Base-by-base conservation (phyloP, 2,329 filamentous ascomycete genomes). In the Cladophialophora exuberans region DNA sequence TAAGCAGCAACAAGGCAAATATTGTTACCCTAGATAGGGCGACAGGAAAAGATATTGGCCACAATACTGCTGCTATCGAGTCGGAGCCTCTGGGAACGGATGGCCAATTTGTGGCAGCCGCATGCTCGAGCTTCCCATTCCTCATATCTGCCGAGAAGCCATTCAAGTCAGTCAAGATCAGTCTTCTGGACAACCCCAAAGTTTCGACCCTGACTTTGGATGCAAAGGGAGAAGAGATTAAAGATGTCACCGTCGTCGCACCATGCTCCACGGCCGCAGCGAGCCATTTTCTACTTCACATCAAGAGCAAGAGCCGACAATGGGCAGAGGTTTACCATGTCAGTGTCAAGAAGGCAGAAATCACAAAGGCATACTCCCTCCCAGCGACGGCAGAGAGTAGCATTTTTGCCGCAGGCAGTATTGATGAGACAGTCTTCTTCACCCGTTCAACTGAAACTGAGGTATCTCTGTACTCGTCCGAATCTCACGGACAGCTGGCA, bases 241-340 rank as follows among this genome's bases (percentile, higher is more conserved):
- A 85, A 52, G 75, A 76, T 17, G 76, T 88, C 41, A 71, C 73
- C 2, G 77, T 96, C 18, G 89, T 95, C 67, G 88, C 89, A 1
- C 87, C 90, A 13, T 84, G 85, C 61, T 79, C 87, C 52, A 74
- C 84, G 25, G 87, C 88, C 66, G 87, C 89, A 3, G 79, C 85
- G 41, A 79, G 90, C 31, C 90, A 96, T 74, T 95, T 97, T 74
- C 76, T 97, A 26, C 88, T 96, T 4, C 89, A 96, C 64, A 90
- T 84, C 64, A 80, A 86, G 64, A 89, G 89, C 0, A 78, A 78
- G 30, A 76, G 76, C 2, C 84, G 84, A 15, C 89, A 92, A 67
- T 90, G 88, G 77, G 93, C 88, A 2, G 88, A 95, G 59, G 87
- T 97, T 25, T 97, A 87, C 67, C 90, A 96, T 65, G 81, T 95